A percentile compares a stretch with the other conserved stretches of the same genome.
Evolutionary conservation across 1,139 yeast species (phyloP).

Genomic region (Geotrichum restrictum): DNA sequence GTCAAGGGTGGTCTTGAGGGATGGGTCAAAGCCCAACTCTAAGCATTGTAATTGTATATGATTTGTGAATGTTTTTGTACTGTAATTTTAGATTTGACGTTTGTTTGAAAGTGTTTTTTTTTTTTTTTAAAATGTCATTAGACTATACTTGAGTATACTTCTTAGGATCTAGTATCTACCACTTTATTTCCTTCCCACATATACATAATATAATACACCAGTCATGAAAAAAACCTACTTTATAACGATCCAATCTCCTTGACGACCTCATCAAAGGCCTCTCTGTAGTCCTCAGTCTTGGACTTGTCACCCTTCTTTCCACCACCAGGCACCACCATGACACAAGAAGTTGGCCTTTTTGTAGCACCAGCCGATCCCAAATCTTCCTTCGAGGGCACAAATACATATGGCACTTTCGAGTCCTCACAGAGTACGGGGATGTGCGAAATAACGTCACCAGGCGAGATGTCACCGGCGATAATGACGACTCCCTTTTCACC

Average conservation of each 20-base stretch:
- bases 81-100: background rate
- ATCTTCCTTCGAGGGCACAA: slow-evolving; percentile 96
- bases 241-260: slow-evolving; percentile 62
- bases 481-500: slow-evolving; percentile 96
- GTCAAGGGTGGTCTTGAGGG: slow-evolving; percentile 97
- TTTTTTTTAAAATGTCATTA: too few relatives aligned
- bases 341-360: slow-evolving; percentile 97
- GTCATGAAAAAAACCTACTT: too few relatives aligned
- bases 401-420: slow-evolving; percentile 79
- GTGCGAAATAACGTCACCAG: slow-evolving; percentile 95
- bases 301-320: slow-evolving; percentile 76
- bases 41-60: slow-evolving; percentile 3
- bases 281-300: slow-evolving; percentile 80
- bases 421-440: slow-evolving; percentile 97
- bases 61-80: background rate
- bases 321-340: slow-evolving; percentile 96
- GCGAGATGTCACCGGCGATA: slow-evolving; percentile 97
- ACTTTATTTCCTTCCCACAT: background rate
- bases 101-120: too few relatives aligned
- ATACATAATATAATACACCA: background rate
- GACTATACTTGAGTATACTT: too few relatives aligned
- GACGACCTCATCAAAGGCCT: slow-evolving; percentile 86
- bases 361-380: slow-evolving; percentile 98
- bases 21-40: slow-evolving; percentile 69
- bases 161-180: too few relatives aligned